Evolutionary conservation across 1,284 basidiomycete species (phyloP), one percentile per base, ranked within the genome.

Genomic region (Pseudozyma tsukubaensis): DNA sequence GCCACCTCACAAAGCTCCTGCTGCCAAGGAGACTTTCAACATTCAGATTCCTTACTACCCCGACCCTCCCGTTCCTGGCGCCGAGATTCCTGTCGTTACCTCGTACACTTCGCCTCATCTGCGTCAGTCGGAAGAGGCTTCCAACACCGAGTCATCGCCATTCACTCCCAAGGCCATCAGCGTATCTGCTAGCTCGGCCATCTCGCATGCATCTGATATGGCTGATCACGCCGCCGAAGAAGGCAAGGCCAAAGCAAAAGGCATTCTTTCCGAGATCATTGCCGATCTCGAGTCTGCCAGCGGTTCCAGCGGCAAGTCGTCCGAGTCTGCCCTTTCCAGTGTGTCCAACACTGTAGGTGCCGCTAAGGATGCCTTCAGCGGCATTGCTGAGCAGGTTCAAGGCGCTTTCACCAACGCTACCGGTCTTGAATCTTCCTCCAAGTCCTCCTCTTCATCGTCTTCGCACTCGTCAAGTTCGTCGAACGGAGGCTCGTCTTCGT

Each of bases 21-120:
- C 59, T n/a, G 57, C 73, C 42, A 62, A 64, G 42, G 75, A 80
- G 60, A 72, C 67, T 13, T 80, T 82, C 69, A 75, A 79, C 60
- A 36, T 82, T 29, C 63, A 68, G 53, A 74, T 82, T 36, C 80
- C 80, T 35, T 79, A 76, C 59, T 76, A 79, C 63, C 56, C 72
- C 34, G 71, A 72, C 50, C 65, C 71, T 52, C 51, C 74, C 47
- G 64, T 69, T 34, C 69, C 67, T 36, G 66, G 63, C 16, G 54
- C 69, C 53, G 50, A 74, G 32, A 79, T 79, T 51, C 74, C 77
- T 43, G 51, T 78, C 39, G 70, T 78, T 44, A 77, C 77, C 7
- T 76, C 77, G 9, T 78, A 78, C 74, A 74, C 73, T 40, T 72
- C 69, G 32, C 74, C 66, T 36, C 64, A 72, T 40, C 40, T 67